phyloP scores from a whole-genome alignment of 148 eudicot species.

The Arctostaphylos glauca region DNA sequence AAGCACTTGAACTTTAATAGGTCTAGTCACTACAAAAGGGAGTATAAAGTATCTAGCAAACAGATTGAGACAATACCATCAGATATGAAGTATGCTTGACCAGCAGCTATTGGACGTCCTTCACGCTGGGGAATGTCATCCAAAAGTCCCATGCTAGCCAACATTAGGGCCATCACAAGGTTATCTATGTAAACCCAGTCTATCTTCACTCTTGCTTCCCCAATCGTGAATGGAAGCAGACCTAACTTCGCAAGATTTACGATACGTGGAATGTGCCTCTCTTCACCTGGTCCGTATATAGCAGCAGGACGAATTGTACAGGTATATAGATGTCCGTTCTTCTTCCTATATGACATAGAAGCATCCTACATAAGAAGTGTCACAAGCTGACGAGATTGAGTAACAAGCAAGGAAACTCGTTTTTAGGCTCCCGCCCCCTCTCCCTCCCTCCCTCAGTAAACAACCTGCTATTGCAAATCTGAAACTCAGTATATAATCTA shows the following conservation, averaged over 20 bases:
- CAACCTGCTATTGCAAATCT: background rate
- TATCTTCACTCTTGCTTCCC: conserved; percentile 48
- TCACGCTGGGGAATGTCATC: conserved; percentile 83
- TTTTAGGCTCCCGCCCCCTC: background rate
- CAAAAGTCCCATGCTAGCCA: conserved; percentile 95
- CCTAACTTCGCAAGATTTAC: conserved; percentile 64
- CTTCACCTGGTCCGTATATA: conserved; percentile 97
- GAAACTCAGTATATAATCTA: background rate
- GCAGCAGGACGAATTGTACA: conserved; percentile 95
- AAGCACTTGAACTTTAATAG: background rate
- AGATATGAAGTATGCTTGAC: conserved; percentile 88
- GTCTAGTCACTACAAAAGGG: background rate
- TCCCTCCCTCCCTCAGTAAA: background rate
- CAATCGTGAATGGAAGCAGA: conserved; percentile 67
- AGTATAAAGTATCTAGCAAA: background rate
- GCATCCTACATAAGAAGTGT: conserved; percentile 7
- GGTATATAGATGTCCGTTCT: conserved; percentile 64
- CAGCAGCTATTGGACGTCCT: conserved; percentile 76
- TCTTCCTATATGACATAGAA: conserved; percentile 45
- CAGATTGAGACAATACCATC: conserved; percentile 53
- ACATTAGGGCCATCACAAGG: conserved; percentile 67
- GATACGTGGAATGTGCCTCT: conserved; percentile 83
- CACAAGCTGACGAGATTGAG: conserved; percentile 1
- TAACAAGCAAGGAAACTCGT: background rate
- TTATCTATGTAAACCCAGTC: conserved; percentile 95